Conservation (phyloP, 306 rosid genomes). For the Dicorynia guianensis region DNA sequence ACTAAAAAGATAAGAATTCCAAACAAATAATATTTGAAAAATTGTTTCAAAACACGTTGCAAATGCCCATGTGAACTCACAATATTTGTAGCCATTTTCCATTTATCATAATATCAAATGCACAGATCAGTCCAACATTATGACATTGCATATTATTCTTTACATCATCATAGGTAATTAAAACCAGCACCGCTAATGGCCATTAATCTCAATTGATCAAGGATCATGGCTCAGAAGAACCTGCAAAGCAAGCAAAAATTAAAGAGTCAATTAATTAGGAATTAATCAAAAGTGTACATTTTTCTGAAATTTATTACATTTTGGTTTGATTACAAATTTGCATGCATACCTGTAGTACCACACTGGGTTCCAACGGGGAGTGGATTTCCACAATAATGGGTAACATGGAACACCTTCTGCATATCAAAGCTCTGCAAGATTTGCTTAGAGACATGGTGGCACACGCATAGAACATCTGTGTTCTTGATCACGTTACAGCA, state of each 20-base stretch:
- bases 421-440: slow-evolving; percentile 35
- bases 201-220: no score
- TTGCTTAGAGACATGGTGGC: slow-evolving; percentile 27
- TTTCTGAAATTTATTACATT: no score
- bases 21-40: no score
- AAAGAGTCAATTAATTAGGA: no score
- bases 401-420: slow-evolving; percentile 35
- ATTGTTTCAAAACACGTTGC: no score
- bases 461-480: slow-evolving; percentile 32
- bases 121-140: not conserved
- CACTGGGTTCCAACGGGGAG: slow-evolving; percentile 31
- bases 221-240: no score
- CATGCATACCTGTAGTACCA: slow-evolving; percentile 36
- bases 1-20: no score
- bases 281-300: no score
- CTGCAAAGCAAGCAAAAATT: no score
- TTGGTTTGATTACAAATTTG: no score
- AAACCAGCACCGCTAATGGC: not conserved
- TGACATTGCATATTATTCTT: not conserved
- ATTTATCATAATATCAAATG: not conserved
- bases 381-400: slow-evolving; percentile 22
- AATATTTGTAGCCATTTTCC: not conserved
- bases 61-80: no score
- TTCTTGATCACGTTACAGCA: slow-evolving; percentile 37
- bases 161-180: not conserved